A percentile compares a stretch with the other conserved stretches of the same genome.
Conservation (phyloP, 2,329 filamentous ascomycete genomes). For the Xylaria sp. region DNA sequence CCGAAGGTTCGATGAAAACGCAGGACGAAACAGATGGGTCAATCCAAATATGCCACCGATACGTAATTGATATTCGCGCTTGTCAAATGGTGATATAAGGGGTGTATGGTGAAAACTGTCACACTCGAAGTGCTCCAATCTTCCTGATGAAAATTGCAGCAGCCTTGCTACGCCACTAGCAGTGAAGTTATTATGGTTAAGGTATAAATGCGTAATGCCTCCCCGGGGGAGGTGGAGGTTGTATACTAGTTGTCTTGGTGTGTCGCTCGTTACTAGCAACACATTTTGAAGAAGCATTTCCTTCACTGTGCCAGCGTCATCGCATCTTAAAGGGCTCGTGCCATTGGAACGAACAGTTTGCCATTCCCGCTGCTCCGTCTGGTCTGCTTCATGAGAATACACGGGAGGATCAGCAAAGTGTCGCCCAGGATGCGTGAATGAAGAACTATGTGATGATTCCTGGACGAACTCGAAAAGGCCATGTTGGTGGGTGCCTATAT, state of each 20-base stretch:
- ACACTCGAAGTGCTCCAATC: constrained; percentile 65
- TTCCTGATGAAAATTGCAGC: constrained; percentile 57
- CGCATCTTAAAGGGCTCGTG: constrained; percentile 46
- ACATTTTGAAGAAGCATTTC: constrained; percentile 44
- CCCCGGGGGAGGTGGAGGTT: constrained; percentile 44
- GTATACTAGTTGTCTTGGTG: constrained; percentile 37
- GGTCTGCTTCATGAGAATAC: constrained; percentile 49
- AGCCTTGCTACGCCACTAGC: constrained; percentile 57
- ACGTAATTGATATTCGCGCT: constrained; percentile 49
- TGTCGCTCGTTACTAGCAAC: constrained; percentile 31
- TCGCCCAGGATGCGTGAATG: constrained; percentile 59
- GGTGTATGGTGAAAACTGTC: constrained; percentile 54
- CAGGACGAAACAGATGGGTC: constrained; percentile 63
- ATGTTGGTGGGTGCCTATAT: constrained; percentile 51
- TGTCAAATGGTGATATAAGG: constrained; percentile 26
- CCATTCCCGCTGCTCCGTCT: constrained; percentile 43
- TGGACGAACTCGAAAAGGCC: constrained; percentile 59
- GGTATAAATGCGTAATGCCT: constrained; percentile 65
- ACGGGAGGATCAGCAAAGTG: constrained; percentile 62
- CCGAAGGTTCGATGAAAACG: constrained; percentile 64
- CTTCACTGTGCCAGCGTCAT: constrained; percentile 52
- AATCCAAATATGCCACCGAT: constrained; percentile 59
- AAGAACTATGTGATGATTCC: constrained; percentile 60
- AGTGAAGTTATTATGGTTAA: constrained; percentile 64
- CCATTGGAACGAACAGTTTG: constrained; percentile 53